Percentiles rank a stretch among this genome's conserved stretches.
phyloP scores from a whole-genome alignment of 257 asterid species.

The Jacaranda copaia region DNA sequence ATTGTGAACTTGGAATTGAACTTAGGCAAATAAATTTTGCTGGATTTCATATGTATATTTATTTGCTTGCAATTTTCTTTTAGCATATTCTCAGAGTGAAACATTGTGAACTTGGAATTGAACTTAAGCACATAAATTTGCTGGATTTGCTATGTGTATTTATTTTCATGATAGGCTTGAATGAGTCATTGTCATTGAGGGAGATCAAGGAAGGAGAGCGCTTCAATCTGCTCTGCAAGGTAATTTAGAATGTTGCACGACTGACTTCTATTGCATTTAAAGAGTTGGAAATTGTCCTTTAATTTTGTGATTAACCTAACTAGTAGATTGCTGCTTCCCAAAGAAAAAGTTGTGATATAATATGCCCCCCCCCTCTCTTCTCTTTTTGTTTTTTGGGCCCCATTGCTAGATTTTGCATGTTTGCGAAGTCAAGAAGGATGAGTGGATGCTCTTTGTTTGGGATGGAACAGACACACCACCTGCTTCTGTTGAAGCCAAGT shows the following conservation, averaged over 20 bases:
- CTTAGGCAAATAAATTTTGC: neutral
- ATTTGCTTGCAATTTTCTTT: constrained; percentile 29
- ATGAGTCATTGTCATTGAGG: constrained; percentile 49
- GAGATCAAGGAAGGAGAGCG: constrained; percentile 62
- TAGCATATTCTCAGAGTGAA: neutral
- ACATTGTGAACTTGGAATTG: constrained; percentile 28
- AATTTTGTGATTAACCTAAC: constrained; percentile 4
- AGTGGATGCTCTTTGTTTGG: constrained; percentile 82
- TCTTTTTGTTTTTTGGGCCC: neutral
- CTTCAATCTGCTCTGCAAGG: constrained; percentile 80
- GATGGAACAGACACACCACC: constrained; percentile 92
- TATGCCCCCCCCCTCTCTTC: neutral
- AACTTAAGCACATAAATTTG: neutral
- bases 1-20: constrained; percentile 25
- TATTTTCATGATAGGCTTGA: constrained; percentile 52
- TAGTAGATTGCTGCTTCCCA: neutral
- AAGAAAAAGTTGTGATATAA: constrained; percentile 26
- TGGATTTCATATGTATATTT: neutral
- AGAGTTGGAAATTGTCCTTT: constrained; percentile 2
- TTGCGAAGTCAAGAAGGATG: constrained; percentile 55
- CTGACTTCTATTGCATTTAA: constrained; percentile 7
- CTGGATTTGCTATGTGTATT: neutral
- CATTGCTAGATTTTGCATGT: constrained; percentile 68
- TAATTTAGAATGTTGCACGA: constrained; percentile 33
- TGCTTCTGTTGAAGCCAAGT: constrained; percentile 60